Evolutionary conservation across 2,329 filamentous ascomycete genomes (phyloP), one percentile per base, ranked within the genome.

Genomic region (Arthrinium phaeospermum): DNA sequence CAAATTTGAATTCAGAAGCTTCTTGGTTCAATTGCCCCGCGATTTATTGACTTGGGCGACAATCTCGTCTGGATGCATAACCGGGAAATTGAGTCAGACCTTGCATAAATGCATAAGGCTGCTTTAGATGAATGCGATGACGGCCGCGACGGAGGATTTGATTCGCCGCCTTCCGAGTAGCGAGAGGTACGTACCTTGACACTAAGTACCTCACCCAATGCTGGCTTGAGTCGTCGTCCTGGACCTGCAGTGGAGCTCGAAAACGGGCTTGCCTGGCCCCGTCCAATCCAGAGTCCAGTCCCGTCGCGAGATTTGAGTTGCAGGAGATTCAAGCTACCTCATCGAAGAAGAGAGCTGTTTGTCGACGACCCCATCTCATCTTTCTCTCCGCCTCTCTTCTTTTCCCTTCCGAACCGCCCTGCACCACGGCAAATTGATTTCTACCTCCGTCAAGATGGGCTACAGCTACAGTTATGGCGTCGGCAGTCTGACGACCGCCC

Each of bases 401-500:
- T 27, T 27, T n/a, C 47, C 34, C 68, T 14, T 51, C 13, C 47
- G 46, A n/a, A 34, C 16, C 67, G 45, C 10, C 24, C 67, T 41
- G 16, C 30, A 37, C 22, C 34, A n/a, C 30, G 49, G 10, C 34
- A 41, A 41, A n/a, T 41, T 34, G 16, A 64, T 64, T 41, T 30
- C 12, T 14, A 49, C n/a, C 46, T 41, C 30, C n/a, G 13, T 57
- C 68, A 53, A 41, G 34, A 71, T 64, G 69, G 44, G 69, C 37
- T 64, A 64, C n/a, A 51, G 69, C 51, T 64, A 64, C n/a, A 64
- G 37, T 19, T 75, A 75, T 70, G 70, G 73, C 53, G 71, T 71
- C 47, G 73, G 73, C 67, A 71, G 71, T 53, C 71, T 71, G 44
- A 71, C 73, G 27, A 70, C 71, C 45, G 72, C 71, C 30, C 70